phyloP scores from a whole-genome alignment of 345 rosid genomes.

The Hibiscus mutabilis region DNA sequence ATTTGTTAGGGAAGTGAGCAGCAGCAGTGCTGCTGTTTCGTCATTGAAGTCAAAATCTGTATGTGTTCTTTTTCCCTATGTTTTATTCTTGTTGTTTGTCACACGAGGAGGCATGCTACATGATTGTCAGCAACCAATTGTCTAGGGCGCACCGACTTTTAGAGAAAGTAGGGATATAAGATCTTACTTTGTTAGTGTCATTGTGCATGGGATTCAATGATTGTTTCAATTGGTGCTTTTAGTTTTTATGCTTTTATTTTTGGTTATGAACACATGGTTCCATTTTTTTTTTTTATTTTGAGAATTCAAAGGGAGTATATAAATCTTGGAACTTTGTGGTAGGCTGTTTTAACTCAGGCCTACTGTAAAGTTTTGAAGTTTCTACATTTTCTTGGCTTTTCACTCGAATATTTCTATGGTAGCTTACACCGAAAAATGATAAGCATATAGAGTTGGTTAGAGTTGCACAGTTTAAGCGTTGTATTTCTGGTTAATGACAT shows the following conservation, averaged over 20 bases:
- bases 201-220: neutral
- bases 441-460: neutral
- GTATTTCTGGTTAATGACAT: neutral
- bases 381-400: neutral
- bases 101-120: neutral
- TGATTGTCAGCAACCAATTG: constrained; percentile 8
- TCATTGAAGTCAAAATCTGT: constrained; percentile 49
- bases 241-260: neutral
- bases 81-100: neutral
- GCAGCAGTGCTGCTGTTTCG: constrained; percentile 40
- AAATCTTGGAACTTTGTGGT: neutral
- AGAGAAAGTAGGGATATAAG: neutral
- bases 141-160: neutral
- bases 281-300: neutral
- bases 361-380: neutral
- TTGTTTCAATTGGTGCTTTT: neutral
- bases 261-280: neutral
- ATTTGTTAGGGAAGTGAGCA: constrained; percentile 58
- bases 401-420: neutral
- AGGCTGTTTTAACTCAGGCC: neutral
- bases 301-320: neutral
- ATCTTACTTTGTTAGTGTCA: neutral
- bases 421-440: too few relatives aligned
- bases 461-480: neutral
- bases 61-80: constrained; percentile 26